These are phyloP conservation scores for Acer saccharum DNA, from an alignment of 345 rosid species.

Conservation along the genomic window DNA sequence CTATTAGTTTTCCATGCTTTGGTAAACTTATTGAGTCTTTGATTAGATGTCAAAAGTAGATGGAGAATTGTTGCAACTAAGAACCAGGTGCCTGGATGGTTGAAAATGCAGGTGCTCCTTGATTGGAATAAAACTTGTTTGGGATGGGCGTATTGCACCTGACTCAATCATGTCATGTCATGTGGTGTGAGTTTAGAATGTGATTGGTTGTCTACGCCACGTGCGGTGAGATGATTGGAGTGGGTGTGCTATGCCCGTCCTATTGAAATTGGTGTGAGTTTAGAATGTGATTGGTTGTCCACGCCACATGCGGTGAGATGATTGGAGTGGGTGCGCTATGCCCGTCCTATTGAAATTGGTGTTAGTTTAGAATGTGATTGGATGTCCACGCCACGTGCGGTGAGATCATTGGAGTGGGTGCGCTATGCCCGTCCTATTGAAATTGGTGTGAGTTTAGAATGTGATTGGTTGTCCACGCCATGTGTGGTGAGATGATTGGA, in stretches of 20 bases:
- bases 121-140: too few relatives aligned
- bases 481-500: neutral
- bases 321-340: too few relatives aligned
- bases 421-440: neutral
- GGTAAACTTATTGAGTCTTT: neutral
- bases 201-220: neutral
- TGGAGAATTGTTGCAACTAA: neutral
- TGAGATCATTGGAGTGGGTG: neutral
- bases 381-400: neutral
- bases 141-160: neutral
- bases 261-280: neutral
- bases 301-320: neutral
- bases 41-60: neutral
- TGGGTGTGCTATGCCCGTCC: neutral
- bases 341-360: neutral
- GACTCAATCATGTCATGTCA: neutral
- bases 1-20: neutral
- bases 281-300: neutral
- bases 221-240: neutral
- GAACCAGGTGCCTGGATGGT: neutral
- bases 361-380: neutral
- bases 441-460: neutral
- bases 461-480: neutral
- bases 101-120: too few relatives aligned
- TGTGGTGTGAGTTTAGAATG: neutral